A percentile compares a stretch with the other conserved stretches of the same genome.
phyloP scores from a whole-genome alignment of 2,329 filamentous ascomycete genomes.

The Calonectria montana region DNA sequence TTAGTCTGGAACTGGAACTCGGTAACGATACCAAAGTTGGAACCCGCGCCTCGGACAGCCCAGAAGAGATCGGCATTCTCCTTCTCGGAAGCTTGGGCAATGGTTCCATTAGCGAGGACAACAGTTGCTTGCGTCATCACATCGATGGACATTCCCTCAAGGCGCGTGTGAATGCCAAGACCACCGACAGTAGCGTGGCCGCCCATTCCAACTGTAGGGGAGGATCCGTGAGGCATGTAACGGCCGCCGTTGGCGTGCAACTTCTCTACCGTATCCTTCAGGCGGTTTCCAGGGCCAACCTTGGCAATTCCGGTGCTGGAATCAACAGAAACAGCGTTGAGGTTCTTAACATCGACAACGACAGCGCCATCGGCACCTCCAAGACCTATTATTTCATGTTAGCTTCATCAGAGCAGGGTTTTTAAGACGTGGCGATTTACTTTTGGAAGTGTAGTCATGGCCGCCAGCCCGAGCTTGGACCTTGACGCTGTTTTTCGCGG shows the following conservation, averaged over 20 bases:
- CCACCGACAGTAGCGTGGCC: conserved; percentile 17
- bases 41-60: background rate
- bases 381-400: background rate
- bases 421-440: background rate
- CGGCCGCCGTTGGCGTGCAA: background rate
- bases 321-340: background rate
- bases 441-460: background rate
- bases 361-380: background rate
- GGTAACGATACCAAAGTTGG: conserved; percentile 1
- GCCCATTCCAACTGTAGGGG: conserved; percentile 13
- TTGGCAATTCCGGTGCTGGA: conserved; percentile 1
- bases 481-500: background rate
- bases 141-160: conserved; percentile 9
- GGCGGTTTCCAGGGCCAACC: background rate
- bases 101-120: background rate
- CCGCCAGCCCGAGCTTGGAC: background rate
- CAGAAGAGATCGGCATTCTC: conserved; percentile 2
- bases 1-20: conserved; percentile 14
- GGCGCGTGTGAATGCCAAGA: background rate
- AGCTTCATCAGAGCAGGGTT: background rate
- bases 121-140: background rate
- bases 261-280: background rate
- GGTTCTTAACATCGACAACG: background rate
- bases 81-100: background rate
- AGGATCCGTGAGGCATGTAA: conserved; percentile 21